These are phyloP conservation scores for Singerocomus inundabilis DNA, from an alignment of 1,284 basidiomycete genomes.

Conservation along the genomic window DNA sequence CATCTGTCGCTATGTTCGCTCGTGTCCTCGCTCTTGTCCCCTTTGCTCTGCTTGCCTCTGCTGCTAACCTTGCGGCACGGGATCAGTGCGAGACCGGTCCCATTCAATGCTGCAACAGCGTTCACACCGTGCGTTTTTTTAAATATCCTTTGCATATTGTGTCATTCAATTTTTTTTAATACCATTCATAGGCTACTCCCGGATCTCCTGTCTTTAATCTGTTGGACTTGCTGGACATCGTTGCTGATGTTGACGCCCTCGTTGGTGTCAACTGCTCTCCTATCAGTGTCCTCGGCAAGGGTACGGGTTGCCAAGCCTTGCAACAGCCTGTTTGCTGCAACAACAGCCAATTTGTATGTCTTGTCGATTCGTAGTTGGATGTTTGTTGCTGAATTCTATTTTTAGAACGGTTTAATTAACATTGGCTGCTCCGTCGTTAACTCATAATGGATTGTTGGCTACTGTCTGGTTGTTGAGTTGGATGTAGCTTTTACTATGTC, in stretches of 20 bases:
- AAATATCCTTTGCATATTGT: no score
- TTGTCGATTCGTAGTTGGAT: neutral
- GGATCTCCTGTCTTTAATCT: no score
- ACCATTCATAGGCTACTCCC: neutral
- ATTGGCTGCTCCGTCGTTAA: conserved; percentile 4
- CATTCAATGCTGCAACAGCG: conserved; percentile 11
- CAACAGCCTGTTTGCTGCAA: conserved; percentile 18
- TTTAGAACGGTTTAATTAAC: conserved; percentile 11
- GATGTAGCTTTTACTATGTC: no score
- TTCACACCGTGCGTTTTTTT: neutral
- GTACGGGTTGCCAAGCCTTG: neutral
- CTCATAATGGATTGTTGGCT: no score
- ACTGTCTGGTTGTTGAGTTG: no score
- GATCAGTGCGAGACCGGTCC: conserved; percentile 3
- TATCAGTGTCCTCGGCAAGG: neutral
- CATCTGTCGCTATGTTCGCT: conserved; percentile 16
- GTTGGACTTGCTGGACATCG: neutral
- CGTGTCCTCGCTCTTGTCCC: conserved; percentile 24
- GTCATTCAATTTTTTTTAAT: no score
- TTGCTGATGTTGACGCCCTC: neutral
- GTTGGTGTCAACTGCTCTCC: conserved; percentile 5
- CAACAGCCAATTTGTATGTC: conserved; percentile 3
- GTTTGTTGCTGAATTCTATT: neutral
- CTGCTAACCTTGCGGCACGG: conserved; percentile 7
- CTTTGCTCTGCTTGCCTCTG: conserved; percentile 13